A percentile compares a stretch with the other conserved stretches of the same genome.
Evolutionary conservation across 495 filamentous ascomycete species (phyloP).

Genomic region (Podospora pseudocomata): DNA sequence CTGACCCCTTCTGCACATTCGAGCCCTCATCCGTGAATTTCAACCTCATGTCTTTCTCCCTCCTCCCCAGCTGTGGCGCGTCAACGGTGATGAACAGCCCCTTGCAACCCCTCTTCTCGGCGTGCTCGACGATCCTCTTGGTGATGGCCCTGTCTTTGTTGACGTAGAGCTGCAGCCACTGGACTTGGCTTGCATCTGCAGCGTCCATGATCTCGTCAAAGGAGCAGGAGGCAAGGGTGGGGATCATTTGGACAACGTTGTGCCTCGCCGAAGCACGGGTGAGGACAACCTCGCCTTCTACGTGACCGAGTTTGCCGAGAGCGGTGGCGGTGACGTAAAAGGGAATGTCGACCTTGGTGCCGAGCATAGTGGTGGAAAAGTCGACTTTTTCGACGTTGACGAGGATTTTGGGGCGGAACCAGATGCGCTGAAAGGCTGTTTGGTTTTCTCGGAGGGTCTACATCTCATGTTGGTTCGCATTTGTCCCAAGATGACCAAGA

Average conservation of each 20-base stretch:
- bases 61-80: conserved; percentile 87
- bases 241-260: conserved; percentile 93
- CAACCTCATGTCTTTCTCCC: conserved; percentile 92
- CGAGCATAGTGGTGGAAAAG: conserved; percentile 84
- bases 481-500: too few relatives aligned
- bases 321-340: conserved; percentile 94
- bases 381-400: conserved; percentile 86
- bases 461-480: neutral
- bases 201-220: conserved; percentile 97
- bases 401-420: conserved; percentile 86
- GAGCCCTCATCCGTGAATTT: conserved; percentile 88
- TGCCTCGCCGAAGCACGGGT: conserved; percentile 80
- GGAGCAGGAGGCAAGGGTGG: conserved; percentile 93
- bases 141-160: conserved; percentile 95
- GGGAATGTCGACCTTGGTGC: conserved; percentile 72
- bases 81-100: conserved; percentile 98
- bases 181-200: conserved; percentile 71
- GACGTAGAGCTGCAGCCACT: conserved; percentile 98
- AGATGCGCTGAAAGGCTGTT: conserved; percentile 92
- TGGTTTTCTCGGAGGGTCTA: conserved; percentile 91
- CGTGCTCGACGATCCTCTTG: conserved; percentile 82
- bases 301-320: conserved; percentile 84
- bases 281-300: conserved; percentile 86
- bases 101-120: conserved; percentile 89
- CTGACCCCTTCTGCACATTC: conserved; percentile 62